Evolutionary conservation across 805 yeast species (phyloP), one percentile per base, ranked within the genome.

Genomic region (Ogataea pini): DNA sequence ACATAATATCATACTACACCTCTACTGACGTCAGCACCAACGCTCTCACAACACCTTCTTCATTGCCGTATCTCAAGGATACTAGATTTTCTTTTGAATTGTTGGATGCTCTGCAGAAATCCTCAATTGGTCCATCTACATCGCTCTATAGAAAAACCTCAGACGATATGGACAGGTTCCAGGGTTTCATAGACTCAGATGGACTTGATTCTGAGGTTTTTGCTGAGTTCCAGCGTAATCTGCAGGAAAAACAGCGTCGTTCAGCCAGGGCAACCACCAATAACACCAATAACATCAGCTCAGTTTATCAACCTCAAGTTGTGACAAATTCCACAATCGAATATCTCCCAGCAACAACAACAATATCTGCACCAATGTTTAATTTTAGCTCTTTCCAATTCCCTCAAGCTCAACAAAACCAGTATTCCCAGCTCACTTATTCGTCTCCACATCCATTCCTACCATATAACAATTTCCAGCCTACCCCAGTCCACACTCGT

Each of bases 1-100:
- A 92, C 61, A 67, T 91, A 47, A 81, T 91, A 2, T 82, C 91
- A 7, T 91, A 91, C 66, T 91, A 89, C 62, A 72, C 78, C 25
- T 84, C 89, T 0, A 79, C 79, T 17, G 96, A 91, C 63, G 94
- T 89, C 3, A 60, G 79, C 44, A 69, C 72, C 28, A 82, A 83
- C 4, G 71, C 69, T 34, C 69, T 90, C 39, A 58, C 65, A 0
- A 70, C 83, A 20, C 96, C 96, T 0, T 70, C 80, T 4, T 77
- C 77, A 34, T 67, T 77, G 7, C 73, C 77, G 7, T 57, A 62
- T 16, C 72, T 88, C 46, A 75, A 76, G 49, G 75, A 79, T 49
- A 53, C 80, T 0, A 64, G 65, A 14, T 73, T 85, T 6, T 70
- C 79, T 3, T 62, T 65, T 14, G 74, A 72, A 9, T 66, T 85